phyloP scores from a whole-genome alignment of 1,284 basidiomycete genomes.

The Heliocybe sulcata region DNA sequence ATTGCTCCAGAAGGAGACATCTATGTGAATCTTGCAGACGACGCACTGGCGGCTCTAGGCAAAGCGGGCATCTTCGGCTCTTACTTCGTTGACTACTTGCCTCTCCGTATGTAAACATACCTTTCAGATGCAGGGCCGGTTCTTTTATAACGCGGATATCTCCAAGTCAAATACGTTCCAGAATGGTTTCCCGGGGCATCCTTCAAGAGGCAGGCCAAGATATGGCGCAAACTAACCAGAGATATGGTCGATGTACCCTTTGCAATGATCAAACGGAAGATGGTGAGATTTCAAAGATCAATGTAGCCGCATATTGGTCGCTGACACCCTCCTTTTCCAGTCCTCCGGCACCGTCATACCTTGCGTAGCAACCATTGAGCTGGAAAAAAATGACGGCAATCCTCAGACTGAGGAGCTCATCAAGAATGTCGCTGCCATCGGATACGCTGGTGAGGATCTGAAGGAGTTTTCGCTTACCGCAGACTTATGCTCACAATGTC shows the following conservation, averaged over 20 bases:
- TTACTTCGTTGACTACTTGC: slow-evolving; percentile 12
- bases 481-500: not conserved
- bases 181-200: slow-evolving; percentile 17
- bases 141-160: too few relatives aligned
- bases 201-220: slow-evolving; percentile 27
- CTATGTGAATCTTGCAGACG: slow-evolving; percentile 35
- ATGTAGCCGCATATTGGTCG: not conserved
- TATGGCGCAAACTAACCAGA: slow-evolving; percentile 27
- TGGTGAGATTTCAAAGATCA: slow-evolving; percentile 18
- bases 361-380: not conserved
- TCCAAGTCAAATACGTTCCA: slow-evolving; percentile 16
- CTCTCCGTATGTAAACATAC: slow-evolving; percentile 7
- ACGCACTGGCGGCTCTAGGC: slow-evolving; percentile 10
- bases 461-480: not conserved
- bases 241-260: slow-evolving; percentile 36
- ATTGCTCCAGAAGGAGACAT: slow-evolving; percentile 29
- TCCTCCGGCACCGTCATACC: not conserved
- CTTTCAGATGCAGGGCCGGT: too few relatives aligned
- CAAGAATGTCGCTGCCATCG: slow-evolving; percentile 1
- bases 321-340: not conserved
- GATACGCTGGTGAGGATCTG: not conserved
- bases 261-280: slow-evolving; percentile 25
- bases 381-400: not conserved
- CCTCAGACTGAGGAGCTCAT: not conserved
- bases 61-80: slow-evolving; percentile 8